phyloP scores from a whole-genome alignment of 192 early-diverging fungal species.

The Rhizoclosmatium sp. region DNA sequence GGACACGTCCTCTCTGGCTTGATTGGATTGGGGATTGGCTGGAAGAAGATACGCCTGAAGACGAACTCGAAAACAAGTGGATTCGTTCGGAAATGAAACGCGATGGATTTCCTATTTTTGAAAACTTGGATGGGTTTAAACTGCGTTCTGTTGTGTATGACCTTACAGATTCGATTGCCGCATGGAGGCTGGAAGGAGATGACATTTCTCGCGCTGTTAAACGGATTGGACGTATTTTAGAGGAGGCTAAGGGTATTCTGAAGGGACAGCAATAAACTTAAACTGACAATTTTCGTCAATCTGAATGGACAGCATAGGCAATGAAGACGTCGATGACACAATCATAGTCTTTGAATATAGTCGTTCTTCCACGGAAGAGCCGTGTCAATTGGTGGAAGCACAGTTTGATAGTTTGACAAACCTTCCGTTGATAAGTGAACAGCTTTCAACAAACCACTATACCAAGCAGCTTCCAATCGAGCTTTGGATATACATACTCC shows the following conservation, averaged over 20 bases:
- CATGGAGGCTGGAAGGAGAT: constrained; percentile 6
- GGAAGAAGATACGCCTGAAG: background rate
- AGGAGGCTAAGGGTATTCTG: too few relatives aligned
- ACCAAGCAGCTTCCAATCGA: constrained; percentile 13
- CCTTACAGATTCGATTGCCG: background rate
- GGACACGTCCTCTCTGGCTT: background rate
- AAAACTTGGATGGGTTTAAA: constrained; percentile 15
- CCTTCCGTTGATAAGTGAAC: too few relatives aligned
- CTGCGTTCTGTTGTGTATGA: background rate
- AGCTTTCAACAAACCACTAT: too few relatives aligned
- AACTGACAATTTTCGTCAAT: too few relatives aligned
- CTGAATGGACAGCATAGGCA: too few relatives aligned
- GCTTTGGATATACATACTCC: constrained; percentile 20
- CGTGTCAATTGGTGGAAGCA: too few relatives aligned
- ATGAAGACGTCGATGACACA: background rate
- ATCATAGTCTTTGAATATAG: background rate
- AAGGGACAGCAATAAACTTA: too few relatives aligned
- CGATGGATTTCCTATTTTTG: constrained; percentile 7
- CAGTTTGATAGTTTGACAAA: too few relatives aligned
- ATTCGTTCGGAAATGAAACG: constrained; percentile 18
- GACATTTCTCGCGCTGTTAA: background rate
- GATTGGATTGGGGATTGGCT: constrained; percentile 8
- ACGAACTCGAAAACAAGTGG: constrained; percentile 30
- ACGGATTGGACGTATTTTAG: background rate
- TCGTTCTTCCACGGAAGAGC: background rate